Percentiles rank a stretch among this genome's conserved stretches.
Conservation (phyloP, 306 rosid species). For the Pterocarpus santalinus region DNA sequence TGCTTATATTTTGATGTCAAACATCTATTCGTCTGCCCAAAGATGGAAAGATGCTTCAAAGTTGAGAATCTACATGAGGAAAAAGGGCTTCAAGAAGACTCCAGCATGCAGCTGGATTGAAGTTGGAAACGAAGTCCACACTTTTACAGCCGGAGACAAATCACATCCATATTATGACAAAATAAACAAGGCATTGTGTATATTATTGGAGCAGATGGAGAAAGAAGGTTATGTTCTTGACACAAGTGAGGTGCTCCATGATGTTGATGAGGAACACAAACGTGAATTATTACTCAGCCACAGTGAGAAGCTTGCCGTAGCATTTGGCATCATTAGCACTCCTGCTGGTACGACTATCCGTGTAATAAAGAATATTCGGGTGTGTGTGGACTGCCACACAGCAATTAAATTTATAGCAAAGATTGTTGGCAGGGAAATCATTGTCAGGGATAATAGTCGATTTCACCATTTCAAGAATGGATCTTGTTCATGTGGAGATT, state of each 20-base stretch:
- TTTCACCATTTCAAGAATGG: conserved; percentile 89
- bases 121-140: conserved; percentile 71
- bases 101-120: conserved; percentile 98
- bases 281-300: conserved; percentile 63
- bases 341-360: conserved; percentile 80
- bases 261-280: conserved; percentile 85
- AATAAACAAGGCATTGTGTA: conserved; percentile 65
- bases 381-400: conserved; percentile 80
- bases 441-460: conserved; percentile 85
- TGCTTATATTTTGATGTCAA: conserved; percentile 75
- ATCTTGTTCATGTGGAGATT: conserved; percentile 74
- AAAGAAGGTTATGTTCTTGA: conserved; percentile 72
- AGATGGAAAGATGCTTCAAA: conserved; percentile 88
- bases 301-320: conserved; percentile 92
- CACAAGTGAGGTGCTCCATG: conserved; percentile 77
- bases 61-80: conserved; percentile 69
- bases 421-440: conserved; percentile 81
- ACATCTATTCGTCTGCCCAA: conserved; percentile 72
- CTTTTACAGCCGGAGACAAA: conserved; percentile 81
- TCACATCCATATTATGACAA: conserved; percentile 74
- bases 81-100: conserved; percentile 74
- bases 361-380: conserved; percentile 78
- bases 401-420: conserved; percentile 79
- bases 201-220: conserved; percentile 81
- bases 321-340: conserved; percentile 85